Evolutionary conservation across 2,329 filamentous ascomycete species (phyloP).

Genomic region (Colletotrichum aenigma): DNA sequence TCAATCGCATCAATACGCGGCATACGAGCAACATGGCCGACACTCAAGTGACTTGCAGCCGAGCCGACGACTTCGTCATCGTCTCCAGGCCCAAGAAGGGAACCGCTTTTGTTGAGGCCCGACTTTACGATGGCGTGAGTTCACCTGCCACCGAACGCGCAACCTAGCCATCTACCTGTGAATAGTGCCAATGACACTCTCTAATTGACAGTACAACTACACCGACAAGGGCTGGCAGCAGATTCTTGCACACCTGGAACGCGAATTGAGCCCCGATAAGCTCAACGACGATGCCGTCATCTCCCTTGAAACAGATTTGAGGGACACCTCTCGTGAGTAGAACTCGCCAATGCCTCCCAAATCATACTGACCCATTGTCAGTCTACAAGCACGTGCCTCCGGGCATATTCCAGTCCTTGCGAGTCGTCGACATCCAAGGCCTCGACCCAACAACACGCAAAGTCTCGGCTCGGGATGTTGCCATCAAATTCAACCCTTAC

Average conservation of each 20-base stretch:
- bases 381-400: not conserved
- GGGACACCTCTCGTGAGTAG: not conserved
- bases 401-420: conserved; percentile 12
- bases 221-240: conserved; percentile 9
- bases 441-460: not conserved
- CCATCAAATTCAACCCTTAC: conserved; percentile 8
- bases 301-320: conserved; percentile 5
- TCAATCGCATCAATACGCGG: not conserved
- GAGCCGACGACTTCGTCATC: conserved; percentile 5
- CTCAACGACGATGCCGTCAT: conserved; percentile 4
- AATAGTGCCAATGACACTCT: not conserved
- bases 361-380: not conserved
- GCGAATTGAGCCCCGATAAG: conserved; percentile 3
- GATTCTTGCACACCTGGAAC: conserved; percentile 1
- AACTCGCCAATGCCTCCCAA: not conserved
- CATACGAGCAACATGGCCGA: not conserved
- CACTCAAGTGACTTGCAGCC: not conserved
- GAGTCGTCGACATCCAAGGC: conserved; percentile 15
- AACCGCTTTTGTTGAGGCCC: conserved; percentile 14
- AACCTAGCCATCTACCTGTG: not conserved
- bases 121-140: conserved; percentile 2
- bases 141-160: not conserved
- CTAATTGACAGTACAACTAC: not conserved
- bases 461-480: not conserved
- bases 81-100: conserved; percentile 11